Evolutionary conservation across 2,329 filamentous ascomycete genomes (phyloP).

Genomic region (Exophiala sp.): DNA sequence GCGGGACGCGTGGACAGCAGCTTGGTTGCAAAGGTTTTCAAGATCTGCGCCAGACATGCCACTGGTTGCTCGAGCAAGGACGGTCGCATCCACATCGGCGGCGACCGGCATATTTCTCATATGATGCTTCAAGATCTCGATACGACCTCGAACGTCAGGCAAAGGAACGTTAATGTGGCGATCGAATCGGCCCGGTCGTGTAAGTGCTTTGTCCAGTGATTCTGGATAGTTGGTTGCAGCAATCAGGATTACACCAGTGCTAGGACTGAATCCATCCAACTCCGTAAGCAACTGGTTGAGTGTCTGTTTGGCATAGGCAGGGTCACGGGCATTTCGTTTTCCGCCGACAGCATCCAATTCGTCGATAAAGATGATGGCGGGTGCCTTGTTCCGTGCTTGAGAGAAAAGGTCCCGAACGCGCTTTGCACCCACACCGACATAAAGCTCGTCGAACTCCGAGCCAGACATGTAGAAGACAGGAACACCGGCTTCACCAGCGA

Average conservation of each 20-base stretch:
- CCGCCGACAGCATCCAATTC: slow-evolving; percentile 91
- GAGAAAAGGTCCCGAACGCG: slow-evolving; percentile 89
- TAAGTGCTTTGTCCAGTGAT: slow-evolving; percentile 87
- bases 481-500: slow-evolving; percentile 92
- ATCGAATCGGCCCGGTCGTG: slow-evolving; percentile 90
- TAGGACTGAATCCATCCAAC: slow-evolving; percentile 92
- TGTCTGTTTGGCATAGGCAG: slow-evolving; percentile 93
- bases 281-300: slow-evolving; percentile 96
- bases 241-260: slow-evolving; percentile 89
- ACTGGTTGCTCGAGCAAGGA: slow-evolving; percentile 78
- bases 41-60: slow-evolving; percentile 93
- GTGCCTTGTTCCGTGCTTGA: slow-evolving; percentile 76
- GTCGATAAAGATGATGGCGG: slow-evolving; percentile 92
- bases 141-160: slow-evolving; percentile 85
- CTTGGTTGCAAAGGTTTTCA: slow-evolving; percentile 95
- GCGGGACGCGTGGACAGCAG: slow-evolving; percentile 89
- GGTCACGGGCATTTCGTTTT: slow-evolving; percentile 86
- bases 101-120: slow-evolving; percentile 81
- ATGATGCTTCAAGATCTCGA: slow-evolving; percentile 90
- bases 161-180: slow-evolving; percentile 82
- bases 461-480: slow-evolving; percentile 99
- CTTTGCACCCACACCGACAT: slow-evolving; percentile 94
- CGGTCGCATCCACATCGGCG: slow-evolving; percentile 72
- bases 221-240: slow-evolving; percentile 95
- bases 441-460: slow-evolving; percentile 96